A percentile compares a stretch with the other conserved stretches of the same genome.
phyloP scores from a whole-genome alignment of 1,284 basidiomycete species.

The Ustilago nuda region DNA sequence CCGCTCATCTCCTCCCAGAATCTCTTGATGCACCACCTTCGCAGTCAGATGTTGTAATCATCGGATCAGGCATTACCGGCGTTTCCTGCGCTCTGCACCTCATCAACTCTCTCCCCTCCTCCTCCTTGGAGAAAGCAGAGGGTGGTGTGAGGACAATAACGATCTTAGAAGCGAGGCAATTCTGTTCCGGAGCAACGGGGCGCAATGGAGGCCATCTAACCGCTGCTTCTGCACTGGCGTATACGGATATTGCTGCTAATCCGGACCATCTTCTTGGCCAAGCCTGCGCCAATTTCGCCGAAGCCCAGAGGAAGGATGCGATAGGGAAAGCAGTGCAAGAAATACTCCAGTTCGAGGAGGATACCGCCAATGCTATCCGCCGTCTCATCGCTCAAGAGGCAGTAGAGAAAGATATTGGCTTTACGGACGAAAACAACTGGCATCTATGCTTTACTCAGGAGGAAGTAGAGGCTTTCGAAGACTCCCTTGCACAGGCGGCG shows the following conservation, averaged over 20 bases:
- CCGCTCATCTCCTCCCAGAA: neutral
- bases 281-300: neutral
- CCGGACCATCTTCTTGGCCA: constrained; percentile 34
- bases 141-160: constrained; percentile 10
- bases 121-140: neutral
- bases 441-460: constrained; percentile 42
- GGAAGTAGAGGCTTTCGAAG: constrained; percentile 45
- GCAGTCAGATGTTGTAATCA: constrained; percentile 35
- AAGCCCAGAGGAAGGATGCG: neutral
- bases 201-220: constrained; percentile 62
- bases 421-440: constrained; percentile 48
- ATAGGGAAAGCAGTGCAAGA: constrained; percentile 26
- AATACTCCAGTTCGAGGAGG: constrained; percentile 44
- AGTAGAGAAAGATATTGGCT: constrained; percentile 15
- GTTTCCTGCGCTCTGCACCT: constrained; percentile 51
- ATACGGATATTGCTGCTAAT: constrained; percentile 44
- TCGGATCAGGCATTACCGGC: constrained; percentile 56
- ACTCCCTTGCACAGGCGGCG: constrained; percentile 26
- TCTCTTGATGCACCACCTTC: constrained; percentile 8
- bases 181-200: constrained; percentile 58
- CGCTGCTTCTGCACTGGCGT: constrained; percentile 50
- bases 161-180: constrained; percentile 50
- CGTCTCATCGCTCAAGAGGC: constrained; percentile 16
- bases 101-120: constrained; percentile 16
- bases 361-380: constrained; percentile 31